Evolutionary conservation across 192 early-diverging fungal species (phyloP), one percentile per base, ranked within the genome.

Genomic region (Coemansia sp.): DNA sequence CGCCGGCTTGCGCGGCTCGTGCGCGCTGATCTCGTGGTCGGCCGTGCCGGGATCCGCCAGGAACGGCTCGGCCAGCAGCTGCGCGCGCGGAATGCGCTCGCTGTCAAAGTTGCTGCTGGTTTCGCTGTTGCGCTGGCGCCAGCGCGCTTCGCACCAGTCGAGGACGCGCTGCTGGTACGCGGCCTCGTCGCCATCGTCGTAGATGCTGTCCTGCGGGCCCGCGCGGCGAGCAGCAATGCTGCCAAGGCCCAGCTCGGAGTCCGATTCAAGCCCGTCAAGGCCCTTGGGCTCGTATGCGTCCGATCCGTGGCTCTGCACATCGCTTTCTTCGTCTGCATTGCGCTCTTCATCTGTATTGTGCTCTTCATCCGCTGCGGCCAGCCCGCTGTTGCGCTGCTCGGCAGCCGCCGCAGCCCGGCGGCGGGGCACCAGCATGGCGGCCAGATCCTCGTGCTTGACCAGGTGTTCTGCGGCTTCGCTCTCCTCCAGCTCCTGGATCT

Each of bases 141-240:
- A 65, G 34, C 83, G 71, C 8, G 66, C 21, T 5, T 53, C 23
- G 22, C 60, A 57, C 83, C 83, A 85, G 12, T 40, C 44, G 8
- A 61, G 54, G 7, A 85, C 10, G n/a, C 83, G 74, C 27, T 64
- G 53, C 50, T 79, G 66, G 39, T 74, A 81, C 9, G 68, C 45
- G 0, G 51, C 25, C 23, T 83, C 82, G 50, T 90, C 79, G 14
- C 87, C 90, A 54, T 91, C 60, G 23, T 70, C 67, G 42, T 57
- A 14, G 7, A 39, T 39, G 7, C 17, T 39, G 17, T 15, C 17
- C 2, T 14, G 17, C 38, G 38, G 7, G 8, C 15, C 14, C 7
- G 38, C 17, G n/a, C 32, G 32, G 2, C 10, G n/a, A 12, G 2
- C 32, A 35, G 32, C 9, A 12, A 35, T 35, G 2, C 10, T 35